Evolutionary conservation across 441 rosid genomes (phyloP).

Genomic region (Codiaeum variegatum): DNA sequence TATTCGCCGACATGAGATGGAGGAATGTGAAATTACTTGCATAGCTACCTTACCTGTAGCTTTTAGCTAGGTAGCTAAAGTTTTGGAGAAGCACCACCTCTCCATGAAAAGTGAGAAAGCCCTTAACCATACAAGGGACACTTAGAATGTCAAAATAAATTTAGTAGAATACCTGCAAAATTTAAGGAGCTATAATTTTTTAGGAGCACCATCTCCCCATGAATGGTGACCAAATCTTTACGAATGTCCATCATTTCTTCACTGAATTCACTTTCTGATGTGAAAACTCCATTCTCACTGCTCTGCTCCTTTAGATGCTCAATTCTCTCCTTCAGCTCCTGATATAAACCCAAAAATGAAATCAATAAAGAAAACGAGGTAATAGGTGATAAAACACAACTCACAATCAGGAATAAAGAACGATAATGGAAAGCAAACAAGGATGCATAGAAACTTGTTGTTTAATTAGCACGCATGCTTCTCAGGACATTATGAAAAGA

Average conservation of each 20-base stretch:
- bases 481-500: not conserved
- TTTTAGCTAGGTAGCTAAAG: conserved; percentile 13
- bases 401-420: not conserved
- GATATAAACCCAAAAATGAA: conserved; percentile 7
- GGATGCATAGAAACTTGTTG: not conserved
- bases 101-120: conserved; percentile 13
- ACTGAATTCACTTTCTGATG: conserved; percentile 70
- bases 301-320: conserved; percentile 56
- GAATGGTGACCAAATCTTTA: conserved; percentile 82
- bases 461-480: not conserved
- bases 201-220: conserved; percentile 94
- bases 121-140: conserved; percentile 10
- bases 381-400: not conserved
- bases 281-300: conserved; percentile 42
- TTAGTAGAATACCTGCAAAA: conserved; percentile 56
- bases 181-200: conserved; percentile 93
- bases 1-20: not conserved
- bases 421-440: not conserved
- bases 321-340: conserved; percentile 90
- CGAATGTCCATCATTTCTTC: conserved; percentile 96
- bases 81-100: conserved; percentile 15
- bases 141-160: conserved; percentile 2
- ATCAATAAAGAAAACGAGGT: not conserved
- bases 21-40: not conserved
- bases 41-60: not conserved